Base-by-base conservation (phyloP, 108 stramenopile genomes). In the Poteriospumella lacustris region DNA sequence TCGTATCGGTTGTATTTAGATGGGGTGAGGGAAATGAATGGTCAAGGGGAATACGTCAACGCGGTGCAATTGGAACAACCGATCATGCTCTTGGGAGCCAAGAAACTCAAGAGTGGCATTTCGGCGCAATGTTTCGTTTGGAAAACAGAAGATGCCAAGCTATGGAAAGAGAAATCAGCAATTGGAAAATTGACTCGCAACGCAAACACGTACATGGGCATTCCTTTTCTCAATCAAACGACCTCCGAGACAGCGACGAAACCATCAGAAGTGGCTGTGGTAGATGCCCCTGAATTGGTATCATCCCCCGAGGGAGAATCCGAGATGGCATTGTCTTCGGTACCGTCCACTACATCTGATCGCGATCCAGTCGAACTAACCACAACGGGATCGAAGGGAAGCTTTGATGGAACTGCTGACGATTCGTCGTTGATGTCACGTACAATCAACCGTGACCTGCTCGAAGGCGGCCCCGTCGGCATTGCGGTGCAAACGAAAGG, bases 161-260 rank as follows among this genome's bases (percentile, higher is more conserved):
- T 34, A 34, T 64, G 60, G 60, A 64, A 64, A 64, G 60, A 64
- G 5, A 64, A 64, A 33, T 34, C 28, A 34, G 60, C 60, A 64
- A 33, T 64, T 31, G 60, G 60, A 31, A 3, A 24, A 12, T 34
- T 64, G 5, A 3, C 5, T 12, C 60, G 60, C 9, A 5, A 9
- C 36, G 36, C 28, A 15, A 52, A 52, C 19, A 15, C 9, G 9
- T 52, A 52, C 19, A 9, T 52, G 9, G 19, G 15, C 19, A 15
- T 52, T 15, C 47, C 47, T 52, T 15, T 52, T 19, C 9, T 19
- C 9, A 9, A 52, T 15, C 47, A 52, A 52, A 9, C 9, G 19
- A 9, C 9, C 9, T 19, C 9, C 9, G 15, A 52, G 19, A 9
- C 9, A 52, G 15, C 9, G 19, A 52, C 9, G 15, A 52, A 52